These are phyloP conservation scores for Aphanomyces astaci DNA, from an alignment of 352 stramenopile genomes.

Conservation along the genomic window DNA sequence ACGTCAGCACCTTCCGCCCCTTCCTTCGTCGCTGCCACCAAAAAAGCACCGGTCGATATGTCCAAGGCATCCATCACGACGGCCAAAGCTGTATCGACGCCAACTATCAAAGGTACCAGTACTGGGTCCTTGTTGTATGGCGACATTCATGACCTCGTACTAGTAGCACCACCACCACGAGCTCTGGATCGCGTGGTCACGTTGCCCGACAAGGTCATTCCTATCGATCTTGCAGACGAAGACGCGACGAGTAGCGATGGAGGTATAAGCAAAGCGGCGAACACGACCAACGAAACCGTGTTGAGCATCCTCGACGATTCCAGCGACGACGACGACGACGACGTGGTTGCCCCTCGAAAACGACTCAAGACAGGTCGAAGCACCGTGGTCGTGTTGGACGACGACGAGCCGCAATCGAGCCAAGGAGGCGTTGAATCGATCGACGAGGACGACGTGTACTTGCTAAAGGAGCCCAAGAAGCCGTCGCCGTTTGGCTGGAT, in stretches of 20 bases:
- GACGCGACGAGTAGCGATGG: slow-evolving; percentile 4
- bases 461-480: slow-evolving; percentile 25
- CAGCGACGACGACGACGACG: slow-evolving; percentile 7
- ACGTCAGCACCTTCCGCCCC: slow-evolving; percentile 18
- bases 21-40: background rate
- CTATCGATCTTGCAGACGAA: background rate
- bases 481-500: background rate
- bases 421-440: slow-evolving; percentile 29
- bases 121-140: no score
- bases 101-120: background rate
- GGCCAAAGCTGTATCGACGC: background rate
- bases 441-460: slow-evolving; percentile 53
- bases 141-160: no score
- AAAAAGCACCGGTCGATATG: background rate
- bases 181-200: no score
- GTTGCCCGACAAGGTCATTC: background rate
- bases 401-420: slow-evolving; percentile 24
- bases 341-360: slow-evolving; percentile 3
- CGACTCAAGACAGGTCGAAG: slow-evolving; percentile 13
- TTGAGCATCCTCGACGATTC: slow-evolving; percentile 3
- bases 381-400: slow-evolving; percentile 29
- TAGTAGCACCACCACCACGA: no score
- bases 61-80: background rate
- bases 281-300: slow-evolving; percentile 3
- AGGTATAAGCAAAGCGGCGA: slow-evolving; percentile 41